Conservation (phyloP, 495 filamentous ascomycete genomes). For the Astrothelium subdiscretum region DNA sequence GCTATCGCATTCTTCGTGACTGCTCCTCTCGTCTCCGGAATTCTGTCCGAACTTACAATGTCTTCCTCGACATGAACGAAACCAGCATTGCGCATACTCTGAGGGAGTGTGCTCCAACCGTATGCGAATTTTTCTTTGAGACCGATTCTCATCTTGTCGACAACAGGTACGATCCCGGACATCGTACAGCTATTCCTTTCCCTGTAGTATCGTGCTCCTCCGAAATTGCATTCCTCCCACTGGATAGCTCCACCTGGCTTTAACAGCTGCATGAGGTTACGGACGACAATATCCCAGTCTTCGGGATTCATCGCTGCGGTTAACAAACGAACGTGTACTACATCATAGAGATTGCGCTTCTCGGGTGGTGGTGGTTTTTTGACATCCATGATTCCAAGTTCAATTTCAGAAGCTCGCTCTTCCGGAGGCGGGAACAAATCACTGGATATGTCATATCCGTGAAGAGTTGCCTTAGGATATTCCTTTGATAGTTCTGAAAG, state of each 20-base stretch:
- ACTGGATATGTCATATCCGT: not conserved
- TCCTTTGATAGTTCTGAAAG: not conserved
- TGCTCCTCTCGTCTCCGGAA: not conserved
- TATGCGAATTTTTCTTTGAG: not conserved
- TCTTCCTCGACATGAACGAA: not conserved
- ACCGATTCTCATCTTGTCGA: not conserved
- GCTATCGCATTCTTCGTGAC: not conserved
- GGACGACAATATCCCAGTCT: not conserved
- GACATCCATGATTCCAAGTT: not conserved
- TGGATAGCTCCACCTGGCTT: not conserved
- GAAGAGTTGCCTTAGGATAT: not conserved
- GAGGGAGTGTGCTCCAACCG: not conserved
- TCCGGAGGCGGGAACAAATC: not conserved
- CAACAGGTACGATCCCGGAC: not conserved
- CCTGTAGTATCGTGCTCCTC: not conserved
- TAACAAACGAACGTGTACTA: not conserved
- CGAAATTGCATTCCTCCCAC: not conserved
- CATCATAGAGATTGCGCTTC: not conserved
- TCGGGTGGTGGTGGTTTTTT: not conserved
- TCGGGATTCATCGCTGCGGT: not conserved
- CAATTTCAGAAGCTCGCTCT: not conserved
- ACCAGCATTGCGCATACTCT: not conserved
- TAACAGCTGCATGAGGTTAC: not conserved
- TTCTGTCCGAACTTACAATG: slow-evolving; percentile 7
- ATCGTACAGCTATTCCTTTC: not conserved